Evolutionary conservation across 768 basidiomycete genomes (phyloP), one percentile per base, ranked within the genome.

Genomic region (Naganishia friedmannii): DNA sequence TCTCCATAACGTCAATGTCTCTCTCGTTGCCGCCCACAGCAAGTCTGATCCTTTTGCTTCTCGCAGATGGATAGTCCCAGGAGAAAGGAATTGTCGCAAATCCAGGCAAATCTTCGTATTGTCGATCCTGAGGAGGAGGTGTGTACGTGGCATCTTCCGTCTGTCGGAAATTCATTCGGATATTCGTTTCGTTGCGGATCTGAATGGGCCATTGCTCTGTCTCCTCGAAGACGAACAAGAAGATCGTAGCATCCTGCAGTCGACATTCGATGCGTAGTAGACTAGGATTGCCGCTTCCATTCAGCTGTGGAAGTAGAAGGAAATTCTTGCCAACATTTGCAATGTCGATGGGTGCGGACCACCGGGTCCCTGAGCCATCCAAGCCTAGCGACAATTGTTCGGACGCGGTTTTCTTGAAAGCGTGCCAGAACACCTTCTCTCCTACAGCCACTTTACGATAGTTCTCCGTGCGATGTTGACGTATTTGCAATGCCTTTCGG

Each of bases 321-420:
- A 77, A 66, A 4, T 72, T 78, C 85, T 31, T 85, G 83, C 96
- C 96, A 70, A 99, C 91, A 74, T 95, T 90, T 76, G 93, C 88
- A 45, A 97, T 85, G 77, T 91, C 92, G 82, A 98, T 88, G 0
- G 93, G 91, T 0, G 93, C 84, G 1, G 95, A 92, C 93, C 93
- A 96, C 81, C 86, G 86, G 1, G 89, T 86, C 77, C 92, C 89
- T 45, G 91, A 82, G 9, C 92, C 92, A n/a, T 93, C 87, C 76
- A 89, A 88, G 0, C 95, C 90, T 53, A 97, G 82, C 0, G 91
- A 92, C 54, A 97, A 83, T 28, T 94, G 85, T 39, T 90, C 87
- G 55, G 86, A 85, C 0, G 86, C 87, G 0, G 85, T 78, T 10
- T 88, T 86, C 76, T 76, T 77, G 51, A 95, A 82, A 71, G 87